Base-by-base conservation (phyloP, 768 basidiomycete genomes). In the Psilocybe cyanescens region DNA sequence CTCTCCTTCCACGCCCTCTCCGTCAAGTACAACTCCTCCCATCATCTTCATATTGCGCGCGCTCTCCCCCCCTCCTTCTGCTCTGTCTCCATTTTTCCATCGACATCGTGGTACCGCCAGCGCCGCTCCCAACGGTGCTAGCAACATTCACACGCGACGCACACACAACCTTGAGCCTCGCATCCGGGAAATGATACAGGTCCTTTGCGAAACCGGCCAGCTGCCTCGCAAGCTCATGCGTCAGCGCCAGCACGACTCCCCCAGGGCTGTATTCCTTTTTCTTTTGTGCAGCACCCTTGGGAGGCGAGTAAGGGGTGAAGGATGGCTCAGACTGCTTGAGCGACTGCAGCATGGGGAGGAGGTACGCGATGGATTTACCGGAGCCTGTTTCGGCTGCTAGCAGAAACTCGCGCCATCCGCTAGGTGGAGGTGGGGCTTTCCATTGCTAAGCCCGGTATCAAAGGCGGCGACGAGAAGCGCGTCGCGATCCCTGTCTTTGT, bases 351-450 rank as follows among this genome's bases (percentile, higher is more conserved):
- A 96, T 73, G 0, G 95, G 95, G 6, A 96, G 81, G 46, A 96
- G 83, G 72, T 95, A 97, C 1, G 95, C 95, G 30, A 96, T 84
- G 2, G 91, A 94, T 76, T 97, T 97, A 1, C 94, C 95, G 0
- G 93, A 94, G 14, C 95, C 95, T 0, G 94, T 97, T 74, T 96
- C 94, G 0, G 91, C 89, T 0, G 93, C 95, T 1, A 97, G 81
- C 5, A 97, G 82, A 65, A 82, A 88, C 51, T 86, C 78, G 49
- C 77, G 76, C 69, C 77, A 80, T 28, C 70, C 70, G 4, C 31
- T 19, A 6, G 19, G n/a, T 14, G 41, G 45, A 11, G 51, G 24
- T 14, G 24, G 17, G 9, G 33, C 45, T 29, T 44, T 41, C 61
- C 74, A 67, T 60, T 35, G 61, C 55, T 24, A 95, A 78, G 6